Evolutionary conservation across 2,329 filamentous ascomycete species (phyloP), one percentile per base, ranked within the genome.

Genomic region (Ophiocordyceps camponoti-leonardi): DNA sequence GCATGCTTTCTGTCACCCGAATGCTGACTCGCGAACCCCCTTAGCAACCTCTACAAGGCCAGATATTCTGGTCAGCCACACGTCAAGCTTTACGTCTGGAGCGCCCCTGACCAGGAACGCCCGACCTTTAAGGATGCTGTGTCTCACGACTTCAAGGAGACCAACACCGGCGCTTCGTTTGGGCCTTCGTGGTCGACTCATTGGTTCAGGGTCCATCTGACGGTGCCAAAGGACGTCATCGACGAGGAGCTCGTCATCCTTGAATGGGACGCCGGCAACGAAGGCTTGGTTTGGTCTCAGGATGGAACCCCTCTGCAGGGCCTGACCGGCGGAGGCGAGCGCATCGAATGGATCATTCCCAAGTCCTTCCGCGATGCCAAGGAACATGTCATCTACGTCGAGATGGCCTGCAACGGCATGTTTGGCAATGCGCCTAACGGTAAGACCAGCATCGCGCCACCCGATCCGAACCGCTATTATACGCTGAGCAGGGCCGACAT

Each of bases 361-460:
- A 70, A 85, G 44, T 69, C 70, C 16, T 94, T 84, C 66, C 76
- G 84, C 49, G 85, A 94, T 60, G 88, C 86, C 45, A 79, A 90
- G 59, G 77, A 87, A 56, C 88, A 96, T 61, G 78, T 73, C 18
- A 84, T 98, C 55, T 98, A 95, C 62, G 81, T 98, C 51, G 92
- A 98, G 67, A 94, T 96, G 85, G 92, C 92, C 19, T 96, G 92
- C 66, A 98, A 98, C 61, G 81, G 82, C 62, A 96, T 96, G 88
- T 96, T 96, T 65, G 92, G 92, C 54, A 94, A 94, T 60, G 83
- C 87, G 0, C 73, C 82, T 0, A 82, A 82, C 19, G 86, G 86
- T 23, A 86, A 93, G 60, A 53, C 52, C 41, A 78, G 73, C 30
- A 96, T 95, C 53, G 85, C 94, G 59, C 87, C 92, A 14, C 92